Percentiles rank a stretch among this genome's conserved stretches.
phyloP scores from a whole-genome alignment of 768 basidiomycete genomes.

The Cubamyces sp. region DNA sequence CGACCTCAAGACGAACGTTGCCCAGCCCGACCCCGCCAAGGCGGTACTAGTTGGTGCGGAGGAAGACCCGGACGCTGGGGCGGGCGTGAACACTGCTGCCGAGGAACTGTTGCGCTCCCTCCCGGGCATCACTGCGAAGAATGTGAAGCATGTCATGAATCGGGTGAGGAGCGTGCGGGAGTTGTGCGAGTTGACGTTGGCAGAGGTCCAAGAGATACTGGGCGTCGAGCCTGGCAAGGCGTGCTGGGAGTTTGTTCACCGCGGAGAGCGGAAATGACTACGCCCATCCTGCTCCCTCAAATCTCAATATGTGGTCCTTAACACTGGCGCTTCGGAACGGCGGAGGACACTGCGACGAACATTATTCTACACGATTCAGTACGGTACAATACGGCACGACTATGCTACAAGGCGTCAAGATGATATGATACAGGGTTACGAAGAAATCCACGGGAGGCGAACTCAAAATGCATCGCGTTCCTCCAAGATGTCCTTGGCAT shows the following conservation, averaged over 20 bases:
- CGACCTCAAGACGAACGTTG: conserved; percentile 80
- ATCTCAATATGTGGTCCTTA: no score
- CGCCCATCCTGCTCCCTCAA: not conserved
- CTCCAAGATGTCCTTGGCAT: conserved; percentile 29
- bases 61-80: conserved; percentile 67
- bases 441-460: not conserved
- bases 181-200: conserved; percentile 65
- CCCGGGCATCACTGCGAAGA: conserved; percentile 86
- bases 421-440: not conserved
- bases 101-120: conserved; percentile 83
- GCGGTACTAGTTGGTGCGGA: conserved; percentile 85
- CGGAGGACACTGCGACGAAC: not conserved
- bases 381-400: not conserved
- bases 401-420: not conserved
- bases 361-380: not conserved
- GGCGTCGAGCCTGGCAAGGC: conserved; percentile 81
- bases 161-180: conserved; percentile 78
- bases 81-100: conserved; percentile 71
- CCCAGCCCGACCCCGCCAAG: conserved; percentile 78
- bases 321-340: no score
- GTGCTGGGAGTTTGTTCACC: conserved; percentile 84
- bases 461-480: conserved; percentile 28
- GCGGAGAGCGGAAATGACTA: conserved; percentile 49
- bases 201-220: conserved; percentile 70
- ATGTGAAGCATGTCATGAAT: conserved; percentile 82